Evolutionary conservation across 2,329 filamentous ascomycete genomes (phyloP).

Genomic region (Calonectria hongkongensis): DNA sequence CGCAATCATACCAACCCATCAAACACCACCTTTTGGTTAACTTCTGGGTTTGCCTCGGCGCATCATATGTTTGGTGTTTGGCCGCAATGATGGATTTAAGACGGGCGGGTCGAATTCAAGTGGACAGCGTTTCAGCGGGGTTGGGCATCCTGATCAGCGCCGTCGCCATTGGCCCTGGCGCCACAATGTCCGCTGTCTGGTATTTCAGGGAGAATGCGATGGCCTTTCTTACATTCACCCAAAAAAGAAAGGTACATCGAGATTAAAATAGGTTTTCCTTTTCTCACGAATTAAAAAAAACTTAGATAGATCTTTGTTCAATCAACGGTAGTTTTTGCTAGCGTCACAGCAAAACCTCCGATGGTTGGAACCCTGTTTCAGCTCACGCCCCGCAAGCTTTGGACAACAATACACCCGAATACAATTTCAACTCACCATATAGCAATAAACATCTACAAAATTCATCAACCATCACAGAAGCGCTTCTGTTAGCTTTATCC

Average conservation of each 20-base stretch:
- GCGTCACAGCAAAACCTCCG: too few species aligned
- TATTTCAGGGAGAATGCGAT: conserved; percentile 6
- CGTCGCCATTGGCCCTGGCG: conserved; percentile 10
- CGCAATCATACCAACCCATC: neutral
- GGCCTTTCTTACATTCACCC: neutral
- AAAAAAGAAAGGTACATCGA: neutral
- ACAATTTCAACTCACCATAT: too few species aligned
- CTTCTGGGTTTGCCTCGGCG: neutral
- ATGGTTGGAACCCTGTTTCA: too few species aligned
- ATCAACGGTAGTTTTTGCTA: too few species aligned
- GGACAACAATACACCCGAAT: too few species aligned
- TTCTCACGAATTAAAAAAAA: too few species aligned
- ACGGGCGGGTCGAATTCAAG: neutral
- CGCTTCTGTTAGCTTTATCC: too few species aligned
- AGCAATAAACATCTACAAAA: too few species aligned
- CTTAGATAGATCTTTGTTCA: too few species aligned
- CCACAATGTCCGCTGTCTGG: conserved; percentile 8
- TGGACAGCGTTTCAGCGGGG: neutral
- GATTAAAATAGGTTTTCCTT: neutral
- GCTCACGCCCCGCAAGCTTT: too few species aligned
- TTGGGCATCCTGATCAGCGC: neutral
- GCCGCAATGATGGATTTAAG: conserved; percentile 12
- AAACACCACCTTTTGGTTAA: neutral
- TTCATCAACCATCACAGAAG: too few species aligned
- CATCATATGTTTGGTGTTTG: conserved; percentile 24